phyloP scores from a whole-genome alignment of 306 rosid genomes.

The Vigna nakashimae region DNA sequence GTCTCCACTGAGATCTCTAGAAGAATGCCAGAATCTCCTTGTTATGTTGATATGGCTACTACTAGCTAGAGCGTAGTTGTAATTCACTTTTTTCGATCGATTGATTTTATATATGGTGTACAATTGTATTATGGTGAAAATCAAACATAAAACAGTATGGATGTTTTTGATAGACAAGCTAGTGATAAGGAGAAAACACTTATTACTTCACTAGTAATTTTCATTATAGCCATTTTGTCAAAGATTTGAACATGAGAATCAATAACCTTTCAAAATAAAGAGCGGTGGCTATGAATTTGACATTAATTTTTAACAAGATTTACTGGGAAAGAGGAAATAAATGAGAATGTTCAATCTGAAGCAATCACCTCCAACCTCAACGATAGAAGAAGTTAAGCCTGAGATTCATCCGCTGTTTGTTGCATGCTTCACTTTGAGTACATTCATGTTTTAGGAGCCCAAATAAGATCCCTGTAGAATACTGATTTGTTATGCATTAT shows the following conservation, averaged over 20 bases:
- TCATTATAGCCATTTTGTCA: conserved; percentile 12
- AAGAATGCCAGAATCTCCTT: conserved; percentile 1
- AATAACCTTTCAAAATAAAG: not conserved
- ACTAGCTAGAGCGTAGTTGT: too few species aligned
- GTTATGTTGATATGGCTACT: not conserved
- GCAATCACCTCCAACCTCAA: not conserved
- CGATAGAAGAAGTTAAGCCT: not conserved
- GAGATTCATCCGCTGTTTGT: not conserved
- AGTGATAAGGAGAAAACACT: not conserved
- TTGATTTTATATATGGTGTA: too few species aligned
- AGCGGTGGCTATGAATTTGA: conserved; percentile 20
- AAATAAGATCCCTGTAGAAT: not conserved
- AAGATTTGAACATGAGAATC: not conserved
- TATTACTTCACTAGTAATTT: not conserved
- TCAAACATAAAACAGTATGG: not conserved
- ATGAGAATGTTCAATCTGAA: not conserved
- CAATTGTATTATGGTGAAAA: not conserved
- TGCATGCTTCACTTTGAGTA: not conserved
- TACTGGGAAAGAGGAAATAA: not conserved
- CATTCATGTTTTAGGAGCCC: not conserved
- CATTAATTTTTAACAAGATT: not conserved
- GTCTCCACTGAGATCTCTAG: not conserved
- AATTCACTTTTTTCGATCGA: too few species aligned
- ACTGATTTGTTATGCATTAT: not conserved
- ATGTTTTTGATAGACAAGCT: not conserved